Evolutionary conservation across 108 stramenopile genomes (phyloP), one percentile per base, ranked within the genome.

Genomic region (Chaetoceros tenuissimus): DNA sequence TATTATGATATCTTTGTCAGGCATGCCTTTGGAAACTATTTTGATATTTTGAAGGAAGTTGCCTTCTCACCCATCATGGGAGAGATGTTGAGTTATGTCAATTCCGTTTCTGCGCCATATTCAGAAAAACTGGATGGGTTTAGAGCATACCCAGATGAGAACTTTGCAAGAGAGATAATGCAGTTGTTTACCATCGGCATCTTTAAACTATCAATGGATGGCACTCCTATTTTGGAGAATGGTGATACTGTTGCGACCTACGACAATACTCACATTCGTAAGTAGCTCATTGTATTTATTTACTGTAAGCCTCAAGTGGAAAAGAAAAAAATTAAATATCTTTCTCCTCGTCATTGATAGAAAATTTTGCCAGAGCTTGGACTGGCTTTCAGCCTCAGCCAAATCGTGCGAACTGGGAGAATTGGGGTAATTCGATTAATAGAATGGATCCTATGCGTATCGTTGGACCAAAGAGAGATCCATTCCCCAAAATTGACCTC

Each of bases 1-100:
- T 87, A 75, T 46, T 81, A 87, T 68, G 86, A 87, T 51, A 87
- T 87, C 47, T 82, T 83, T 57, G 78, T 83, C 3, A 59, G 79
- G 47, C 62, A 87, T 60, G 81, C 81, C 3, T 87, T 87, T 59
- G 82, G 82, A 22, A 83, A 79, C 57, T 83, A 74, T 30, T 52
- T 69, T 22, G 72, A 83, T 53, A 57, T 83, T 0, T 54, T 87
- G 19, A 68, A 68, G 3, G 82, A 87, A 51, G 75, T 87, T 17
- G 46, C 75, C 22, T 76, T 64, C 57, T 59, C 47, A 27, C 72
- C 80, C 31, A 24, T 72, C 28, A 87, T 87, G 77, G 77, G 48
- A 44, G 40, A 49, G 23, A 73, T 73, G 68, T 50, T 78, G n/a
- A 53, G 43, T 0, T 71, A 52, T 34, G 7, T 57, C 1, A 59